phyloP scores from a whole-genome alignment of 192 early-diverging fungal genomes.

The Umbelopsis sp. region DNA sequence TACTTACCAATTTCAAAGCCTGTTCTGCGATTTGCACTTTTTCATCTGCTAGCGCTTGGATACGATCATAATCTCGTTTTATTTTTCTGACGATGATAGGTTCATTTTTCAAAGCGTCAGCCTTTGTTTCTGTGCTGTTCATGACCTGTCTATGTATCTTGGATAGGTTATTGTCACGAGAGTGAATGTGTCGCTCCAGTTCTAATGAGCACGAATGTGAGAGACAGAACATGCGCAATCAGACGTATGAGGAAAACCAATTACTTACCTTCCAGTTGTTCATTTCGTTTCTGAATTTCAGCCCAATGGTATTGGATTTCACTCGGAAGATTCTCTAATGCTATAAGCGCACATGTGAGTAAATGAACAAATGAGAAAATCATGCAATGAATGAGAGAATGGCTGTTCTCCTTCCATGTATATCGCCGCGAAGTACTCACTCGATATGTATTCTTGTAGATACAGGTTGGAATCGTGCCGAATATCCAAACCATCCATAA shows the following conservation, averaged over 20 bases:
- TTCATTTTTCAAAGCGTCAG: constrained; percentile 27
- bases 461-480: constrained; percentile 33
- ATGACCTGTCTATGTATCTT: constrained; percentile 35
- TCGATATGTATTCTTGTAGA: constrained; percentile 34
- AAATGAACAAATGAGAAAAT: constrained; percentile 1
- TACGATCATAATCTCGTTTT: constrained; percentile 29
- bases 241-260: no score
- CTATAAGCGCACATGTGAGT: constrained; percentile 11
- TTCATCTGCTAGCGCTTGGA: constrained; percentile 27
- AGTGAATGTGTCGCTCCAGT: constrained; percentile 25
- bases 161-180: constrained; percentile 24
- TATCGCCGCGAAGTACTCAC: background rate
- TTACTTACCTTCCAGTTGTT: constrained; percentile 26
- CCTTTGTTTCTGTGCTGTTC: constrained; percentile 9
- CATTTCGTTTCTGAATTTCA: constrained; percentile 32
- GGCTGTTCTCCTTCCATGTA: background rate
- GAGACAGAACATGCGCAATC: background rate
- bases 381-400: no score
- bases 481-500: constrained; percentile 25
- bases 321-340: constrained; percentile 42
- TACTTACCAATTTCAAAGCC: constrained; percentile 28
- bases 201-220: background rate
- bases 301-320: constrained; percentile 38
- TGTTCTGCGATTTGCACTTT: constrained; percentile 32
- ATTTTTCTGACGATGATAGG: constrained; percentile 28